Evolutionary conservation across 2,329 filamentous ascomycete species (phyloP).

Genomic region (Calonectria fujianensis): DNA sequence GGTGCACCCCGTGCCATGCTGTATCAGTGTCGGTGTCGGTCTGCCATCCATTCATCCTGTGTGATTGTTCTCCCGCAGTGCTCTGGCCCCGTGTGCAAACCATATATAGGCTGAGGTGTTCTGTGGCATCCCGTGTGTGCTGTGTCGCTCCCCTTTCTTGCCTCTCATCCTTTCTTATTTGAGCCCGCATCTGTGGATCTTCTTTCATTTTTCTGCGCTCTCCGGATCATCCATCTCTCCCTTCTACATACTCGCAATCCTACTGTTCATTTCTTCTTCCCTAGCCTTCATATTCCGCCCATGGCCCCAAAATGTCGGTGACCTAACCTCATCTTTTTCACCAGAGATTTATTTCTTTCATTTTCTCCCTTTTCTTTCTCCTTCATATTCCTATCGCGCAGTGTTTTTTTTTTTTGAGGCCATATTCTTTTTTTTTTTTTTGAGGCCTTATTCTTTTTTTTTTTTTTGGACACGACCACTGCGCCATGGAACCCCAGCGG

Average conservation of each 20-base stretch:
- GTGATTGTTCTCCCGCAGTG: conserved; percentile 11
- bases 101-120: conserved; percentile 29
- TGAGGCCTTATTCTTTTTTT: background rate
- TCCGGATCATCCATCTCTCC: background rate
- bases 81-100: conserved; percentile 26
- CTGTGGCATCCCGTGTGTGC: conserved; percentile 19
- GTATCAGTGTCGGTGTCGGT: conserved; percentile 30
- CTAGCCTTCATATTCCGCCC: conserved; percentile 19
- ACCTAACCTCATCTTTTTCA: background rate
- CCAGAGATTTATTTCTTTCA: background rate
- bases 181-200: conserved; percentile 16
- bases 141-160: background rate
- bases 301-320: background rate
- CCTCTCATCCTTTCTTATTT: conserved; percentile 23
- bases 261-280: background rate
- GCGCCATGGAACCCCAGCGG: conserved; percentile 37
- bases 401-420: background rate
- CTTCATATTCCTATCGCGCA: background rate
- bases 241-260: background rate
- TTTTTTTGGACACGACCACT: conserved; percentile 10
- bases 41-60: conserved; percentile 30
- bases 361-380: background rate
- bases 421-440: background rate
- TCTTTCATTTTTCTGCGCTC: conserved; percentile 4
- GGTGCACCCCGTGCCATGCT: conserved; percentile 14